phyloP scores from a whole-genome alignment of 345 rosid species.

The Camelina hispida region DNA sequence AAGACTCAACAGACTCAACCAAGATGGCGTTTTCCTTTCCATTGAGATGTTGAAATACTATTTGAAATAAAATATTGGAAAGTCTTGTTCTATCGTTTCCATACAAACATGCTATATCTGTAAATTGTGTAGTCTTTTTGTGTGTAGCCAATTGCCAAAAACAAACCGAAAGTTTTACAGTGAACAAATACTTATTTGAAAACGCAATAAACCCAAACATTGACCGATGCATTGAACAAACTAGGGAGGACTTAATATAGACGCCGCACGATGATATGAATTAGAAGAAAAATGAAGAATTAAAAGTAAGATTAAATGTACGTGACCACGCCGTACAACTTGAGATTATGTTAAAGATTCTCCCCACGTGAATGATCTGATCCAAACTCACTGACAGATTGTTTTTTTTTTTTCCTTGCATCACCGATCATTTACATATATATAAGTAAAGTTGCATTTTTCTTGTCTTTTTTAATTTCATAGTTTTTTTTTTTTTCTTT shows the following conservation, averaged over 20 bases:
- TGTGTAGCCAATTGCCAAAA: no score
- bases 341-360: constrained; percentile 27
- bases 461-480: neutral
- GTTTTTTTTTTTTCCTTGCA: neutral
- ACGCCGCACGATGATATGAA: constrained; percentile 41
- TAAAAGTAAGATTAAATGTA: constrained; percentile 37
- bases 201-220: neutral
- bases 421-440: no score
- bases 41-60: no score
- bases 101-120: no score
- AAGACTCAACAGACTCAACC: no score
- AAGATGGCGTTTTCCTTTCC: no score
- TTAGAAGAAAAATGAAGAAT: neutral
- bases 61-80: no score
- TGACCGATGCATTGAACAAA: constrained; percentile 26
- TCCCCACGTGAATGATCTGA: constrained; percentile 43
- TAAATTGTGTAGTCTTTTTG: no score
- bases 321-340: constrained; percentile 40
- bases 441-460: neutral
- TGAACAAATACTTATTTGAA: neutral
- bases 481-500: neutral
- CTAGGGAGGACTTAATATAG: neutral
- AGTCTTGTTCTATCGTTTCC: no score
- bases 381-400: constrained; percentile 41
- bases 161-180: no score